Conservation (phyloP, 345 rosid genomes). For the Ailanthus altissimus region DNA sequence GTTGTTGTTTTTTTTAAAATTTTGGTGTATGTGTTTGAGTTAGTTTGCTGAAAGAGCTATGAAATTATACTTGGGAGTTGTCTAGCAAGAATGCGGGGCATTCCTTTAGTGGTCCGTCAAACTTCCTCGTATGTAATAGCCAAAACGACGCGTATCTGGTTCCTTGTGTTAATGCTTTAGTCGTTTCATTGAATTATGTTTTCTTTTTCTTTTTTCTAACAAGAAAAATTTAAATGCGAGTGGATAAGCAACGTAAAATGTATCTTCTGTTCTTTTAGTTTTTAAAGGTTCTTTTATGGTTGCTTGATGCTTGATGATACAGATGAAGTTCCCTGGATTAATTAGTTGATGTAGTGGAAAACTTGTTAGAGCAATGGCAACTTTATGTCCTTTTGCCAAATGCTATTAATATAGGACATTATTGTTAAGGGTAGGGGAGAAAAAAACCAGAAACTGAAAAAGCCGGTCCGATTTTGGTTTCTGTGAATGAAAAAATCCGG, state of each 20-base stretch:
- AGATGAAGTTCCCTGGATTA: background rate
- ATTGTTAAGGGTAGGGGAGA: too few relatives aligned
- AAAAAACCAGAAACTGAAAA: too few relatives aligned
- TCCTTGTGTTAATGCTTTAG: slow-evolving; percentile 11
- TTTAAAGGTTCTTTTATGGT: background rate
- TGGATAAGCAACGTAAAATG: background rate
- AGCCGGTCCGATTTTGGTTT: too few relatives aligned
- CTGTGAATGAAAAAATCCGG: too few relatives aligned
- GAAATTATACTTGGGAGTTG: slow-evolving; percentile 34
- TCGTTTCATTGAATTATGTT: background rate
- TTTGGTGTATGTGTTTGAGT: slow-evolving; percentile 3
- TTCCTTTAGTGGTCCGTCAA: slow-evolving; percentile 77
- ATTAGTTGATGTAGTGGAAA: background rate
- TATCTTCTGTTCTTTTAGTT: background rate
- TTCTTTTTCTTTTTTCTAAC: background rate
- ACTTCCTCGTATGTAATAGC: slow-evolving; percentile 65
- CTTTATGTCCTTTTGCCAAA: background rate
- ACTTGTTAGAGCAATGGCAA: background rate
- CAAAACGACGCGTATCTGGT: background rate
- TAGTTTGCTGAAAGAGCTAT: slow-evolving; percentile 28
- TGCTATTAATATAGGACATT: background rate
- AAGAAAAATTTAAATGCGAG: background rate
- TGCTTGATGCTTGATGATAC: background rate
- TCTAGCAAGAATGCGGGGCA: slow-evolving; percentile 84
- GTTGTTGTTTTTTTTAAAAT: background rate